Conservation (phyloP, 345 rosid genomes). For the Leavenworthia alabamica region DNA sequence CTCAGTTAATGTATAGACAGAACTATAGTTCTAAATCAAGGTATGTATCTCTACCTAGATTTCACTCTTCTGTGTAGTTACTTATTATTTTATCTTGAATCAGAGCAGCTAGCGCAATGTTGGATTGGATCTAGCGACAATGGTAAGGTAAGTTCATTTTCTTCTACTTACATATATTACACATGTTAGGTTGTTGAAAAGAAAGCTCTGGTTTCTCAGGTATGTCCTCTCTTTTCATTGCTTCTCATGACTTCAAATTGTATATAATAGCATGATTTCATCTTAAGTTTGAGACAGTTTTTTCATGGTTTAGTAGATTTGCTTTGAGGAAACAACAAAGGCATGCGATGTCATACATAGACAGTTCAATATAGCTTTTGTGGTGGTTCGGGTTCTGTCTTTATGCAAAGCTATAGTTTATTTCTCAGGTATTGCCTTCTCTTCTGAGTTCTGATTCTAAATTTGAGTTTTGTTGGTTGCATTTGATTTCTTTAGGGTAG, state of each 20-base stretch:
- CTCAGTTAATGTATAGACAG: no score
- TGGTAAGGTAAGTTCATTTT: not conserved
- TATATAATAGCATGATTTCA: not conserved
- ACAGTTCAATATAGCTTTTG: not conserved
- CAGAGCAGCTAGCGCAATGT: not conserved
- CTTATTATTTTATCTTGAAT: not conserved
- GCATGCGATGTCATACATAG: not conserved
- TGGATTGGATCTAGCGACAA: not conserved
- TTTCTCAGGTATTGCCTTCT: not conserved
- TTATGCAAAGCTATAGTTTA: not conserved
- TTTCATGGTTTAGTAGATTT: not conserved
- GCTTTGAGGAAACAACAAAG: not conserved
- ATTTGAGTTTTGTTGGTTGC: not conserved
- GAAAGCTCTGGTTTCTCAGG: no score
- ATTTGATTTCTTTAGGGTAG: not conserved
- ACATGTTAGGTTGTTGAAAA: not conserved
- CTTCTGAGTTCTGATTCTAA: not conserved
- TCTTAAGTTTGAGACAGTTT: no score
- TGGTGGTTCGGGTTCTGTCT: not conserved
- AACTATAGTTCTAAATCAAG: no score
- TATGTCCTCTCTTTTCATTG: no score
- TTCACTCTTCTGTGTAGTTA: no score
- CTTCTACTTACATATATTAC: not conserved
- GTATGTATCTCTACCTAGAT: no score
- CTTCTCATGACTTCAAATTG: no score